phyloP scores from a whole-genome alignment of 768 basidiomycete species.

The Filobasidium floriforme region DNA sequence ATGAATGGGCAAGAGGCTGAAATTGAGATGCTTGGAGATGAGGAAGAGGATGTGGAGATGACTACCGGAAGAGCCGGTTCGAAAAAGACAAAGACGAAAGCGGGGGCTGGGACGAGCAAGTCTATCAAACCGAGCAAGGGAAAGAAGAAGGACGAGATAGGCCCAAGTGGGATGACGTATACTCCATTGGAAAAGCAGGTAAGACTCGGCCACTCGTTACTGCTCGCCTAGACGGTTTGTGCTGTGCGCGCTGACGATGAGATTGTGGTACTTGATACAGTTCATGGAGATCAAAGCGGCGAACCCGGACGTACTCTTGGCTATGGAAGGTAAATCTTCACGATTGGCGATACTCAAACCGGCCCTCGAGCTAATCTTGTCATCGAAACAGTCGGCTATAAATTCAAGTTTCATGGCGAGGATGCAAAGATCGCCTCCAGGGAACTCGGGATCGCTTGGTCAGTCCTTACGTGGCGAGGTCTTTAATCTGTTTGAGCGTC shows the following conservation, averaged over 20 bases:
- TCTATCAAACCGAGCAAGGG: slow-evolving; percentile 22
- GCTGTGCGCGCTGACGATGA: neutral
- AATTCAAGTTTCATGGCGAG: slow-evolving; percentile 44
- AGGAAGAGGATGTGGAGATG: slow-evolving; percentile 18
- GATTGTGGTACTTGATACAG: neutral
- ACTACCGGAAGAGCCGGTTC: slow-evolving; percentile 14
- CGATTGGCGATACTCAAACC: neutral
- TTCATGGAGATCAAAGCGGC: slow-evolving; percentile 42
- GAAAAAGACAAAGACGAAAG: slow-evolving; percentile 21
- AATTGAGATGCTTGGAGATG: slow-evolving; percentile 17
- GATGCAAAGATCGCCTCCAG: slow-evolving; percentile 45
- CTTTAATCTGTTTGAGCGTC: neutral
- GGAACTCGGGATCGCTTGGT: slow-evolving; percentile 43
- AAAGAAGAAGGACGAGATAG: slow-evolving; percentile 42
- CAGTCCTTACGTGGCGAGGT: slow-evolving; percentile 9
- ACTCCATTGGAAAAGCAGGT: slow-evolving; percentile 45
- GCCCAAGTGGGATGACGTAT: slow-evolving; percentile 43
- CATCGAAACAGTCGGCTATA: slow-evolving; percentile 41
- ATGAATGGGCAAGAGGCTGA: slow-evolving; percentile 15
- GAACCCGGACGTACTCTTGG: slow-evolving; percentile 41
- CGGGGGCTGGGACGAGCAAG: slow-evolving; percentile 29
- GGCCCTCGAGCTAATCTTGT: neutral
- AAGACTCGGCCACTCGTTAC: neutral
- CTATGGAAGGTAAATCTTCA: slow-evolving; percentile 39
- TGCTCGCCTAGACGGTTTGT: neutral